Evolutionary conservation across 2,329 filamentous ascomycete species (phyloP).

Genomic region (Pleurostoma richardsiae): DNA sequence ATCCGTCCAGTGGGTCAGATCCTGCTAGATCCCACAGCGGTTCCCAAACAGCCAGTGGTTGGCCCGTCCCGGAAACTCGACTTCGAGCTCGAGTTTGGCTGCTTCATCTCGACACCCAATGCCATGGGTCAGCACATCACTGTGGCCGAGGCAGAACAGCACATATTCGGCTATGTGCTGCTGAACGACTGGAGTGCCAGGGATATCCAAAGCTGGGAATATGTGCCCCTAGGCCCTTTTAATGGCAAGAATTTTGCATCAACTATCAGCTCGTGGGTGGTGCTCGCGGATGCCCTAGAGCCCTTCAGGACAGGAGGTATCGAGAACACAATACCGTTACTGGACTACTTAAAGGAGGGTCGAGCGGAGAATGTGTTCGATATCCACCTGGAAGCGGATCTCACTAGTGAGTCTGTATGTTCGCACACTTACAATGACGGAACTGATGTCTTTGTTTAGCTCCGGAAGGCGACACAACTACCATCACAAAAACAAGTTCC

Average conservation of each 20-base stretch:
- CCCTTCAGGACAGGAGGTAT: constrained; percentile 32
- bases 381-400: constrained; percentile 63
- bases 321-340: constrained; percentile 25
- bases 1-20: constrained; percentile 73
- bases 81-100: constrained; percentile 76
- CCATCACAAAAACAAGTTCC: constrained; percentile 56
- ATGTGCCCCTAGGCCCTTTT: constrained; percentile 76
- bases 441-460: not conserved
- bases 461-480: constrained; percentile 43
- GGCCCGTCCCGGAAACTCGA: constrained; percentile 64
- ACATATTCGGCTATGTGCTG: constrained; percentile 74
- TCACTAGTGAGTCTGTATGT: constrained; percentile 42
- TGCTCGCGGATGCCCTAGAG: constrained; percentile 70
- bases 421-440: constrained; percentile 12
- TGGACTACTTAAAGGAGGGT: constrained; percentile 52
- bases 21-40: constrained; percentile 55
- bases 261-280: constrained; percentile 74
- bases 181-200: constrained; percentile 86
- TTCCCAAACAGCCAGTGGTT: constrained; percentile 58
- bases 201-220: constrained; percentile 82
- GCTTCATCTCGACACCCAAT: constrained; percentile 64
- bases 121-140: constrained; percentile 58
- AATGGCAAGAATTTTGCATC: constrained; percentile 81
- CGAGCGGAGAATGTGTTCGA: constrained; percentile 57
- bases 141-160: constrained; percentile 60